Evolutionary conservation across 257 asterid species (phyloP).

Genomic region (Buddleja alternifolia): DNA sequence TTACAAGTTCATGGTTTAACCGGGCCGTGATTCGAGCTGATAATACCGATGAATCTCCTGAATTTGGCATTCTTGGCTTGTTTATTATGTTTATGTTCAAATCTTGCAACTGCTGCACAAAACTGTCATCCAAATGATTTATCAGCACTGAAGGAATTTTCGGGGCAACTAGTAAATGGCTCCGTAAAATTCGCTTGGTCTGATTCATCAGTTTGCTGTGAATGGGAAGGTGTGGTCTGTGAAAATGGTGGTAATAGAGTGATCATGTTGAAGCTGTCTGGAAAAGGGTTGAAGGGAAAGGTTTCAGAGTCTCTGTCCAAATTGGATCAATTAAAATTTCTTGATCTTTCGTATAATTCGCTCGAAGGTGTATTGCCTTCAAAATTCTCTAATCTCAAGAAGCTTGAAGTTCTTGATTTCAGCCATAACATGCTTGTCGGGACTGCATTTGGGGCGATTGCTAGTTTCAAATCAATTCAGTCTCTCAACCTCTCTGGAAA

Average conservation of each 20-base stretch:
- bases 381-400: conserved; percentile 53
- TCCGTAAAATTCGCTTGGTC: conserved; percentile 61
- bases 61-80: conserved; percentile 52
- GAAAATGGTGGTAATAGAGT: conserved; percentile 59
- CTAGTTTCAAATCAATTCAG: conserved; percentile 51
- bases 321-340: conserved; percentile 56
- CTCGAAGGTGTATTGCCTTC: conserved; percentile 60
- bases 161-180: conserved; percentile 63
- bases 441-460: conserved; percentile 41
- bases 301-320: conserved; percentile 53
- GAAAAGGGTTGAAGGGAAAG: conserved; percentile 60
- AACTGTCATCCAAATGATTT: conserved; percentile 69
- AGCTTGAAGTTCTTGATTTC: conserved; percentile 66
- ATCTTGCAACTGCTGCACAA: conserved; percentile 46
- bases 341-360: conserved; percentile 77
- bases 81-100: conserved; percentile 42
- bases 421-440: conserved; percentile 74
- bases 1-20: conserved; percentile 30
- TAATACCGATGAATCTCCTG: conserved; percentile 38
- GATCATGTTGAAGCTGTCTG: conserved; percentile 56
- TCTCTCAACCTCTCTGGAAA: conserved; percentile 75
- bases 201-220: conserved; percentile 55
- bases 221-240: conserved; percentile 87
- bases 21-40: conserved; percentile 36
- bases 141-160: conserved; percentile 66